phyloP scores from a whole-genome alignment of 345 rosid species.

The Sapria himalayana region DNA sequence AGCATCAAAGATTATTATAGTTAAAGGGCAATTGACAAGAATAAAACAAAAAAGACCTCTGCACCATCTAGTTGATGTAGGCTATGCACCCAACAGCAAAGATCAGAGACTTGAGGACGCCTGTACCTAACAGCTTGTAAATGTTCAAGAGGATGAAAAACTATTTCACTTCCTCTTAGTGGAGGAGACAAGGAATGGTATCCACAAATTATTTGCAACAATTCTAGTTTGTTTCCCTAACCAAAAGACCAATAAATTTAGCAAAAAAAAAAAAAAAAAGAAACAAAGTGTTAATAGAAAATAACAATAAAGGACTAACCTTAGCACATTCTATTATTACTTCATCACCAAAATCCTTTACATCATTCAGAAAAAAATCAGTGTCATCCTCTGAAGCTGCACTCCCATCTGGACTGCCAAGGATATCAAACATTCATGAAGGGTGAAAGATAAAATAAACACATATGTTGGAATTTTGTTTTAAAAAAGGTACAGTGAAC shows the following conservation, averaged over 20 bases:
- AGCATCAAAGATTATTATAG: slow-evolving; percentile 6
- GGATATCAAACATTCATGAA: no score
- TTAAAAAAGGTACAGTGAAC: no score
- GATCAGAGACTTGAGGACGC: slow-evolving; percentile 40
- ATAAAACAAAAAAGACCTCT: slow-evolving; percentile 41
- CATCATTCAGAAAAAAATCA: slow-evolving; percentile 25
- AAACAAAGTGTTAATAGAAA: slow-evolving; percentile 7
- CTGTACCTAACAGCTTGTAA: slow-evolving; percentile 58
- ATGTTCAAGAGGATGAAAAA: slow-evolving; percentile 82
- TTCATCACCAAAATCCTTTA: slow-evolving; percentile 44
- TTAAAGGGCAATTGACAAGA: slow-evolving; percentile 2
- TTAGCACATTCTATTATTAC: slow-evolving; percentile 78
- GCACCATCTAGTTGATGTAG: slow-evolving; percentile 29
- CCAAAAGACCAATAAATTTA: slow-evolving; percentile 11
- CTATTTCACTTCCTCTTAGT: slow-evolving; percentile 34
- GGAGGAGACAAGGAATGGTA: slow-evolving; percentile 66
- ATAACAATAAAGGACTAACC: slow-evolving; percentile 27
- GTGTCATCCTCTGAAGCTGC: slow-evolving; percentile 50
- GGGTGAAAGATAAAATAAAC: no score
- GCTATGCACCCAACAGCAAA: slow-evolving; percentile 28
- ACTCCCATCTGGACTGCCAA: slow-evolving; percentile 93
- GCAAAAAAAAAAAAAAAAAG: slow-evolving; percentile 7
- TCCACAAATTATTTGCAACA: slow-evolving; percentile 64
- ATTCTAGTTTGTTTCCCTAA: slow-evolving; percentile 65
- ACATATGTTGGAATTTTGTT: no score